Conservation (phyloP, 805 yeast genomes). For the Lipomyces kockii region DNA sequence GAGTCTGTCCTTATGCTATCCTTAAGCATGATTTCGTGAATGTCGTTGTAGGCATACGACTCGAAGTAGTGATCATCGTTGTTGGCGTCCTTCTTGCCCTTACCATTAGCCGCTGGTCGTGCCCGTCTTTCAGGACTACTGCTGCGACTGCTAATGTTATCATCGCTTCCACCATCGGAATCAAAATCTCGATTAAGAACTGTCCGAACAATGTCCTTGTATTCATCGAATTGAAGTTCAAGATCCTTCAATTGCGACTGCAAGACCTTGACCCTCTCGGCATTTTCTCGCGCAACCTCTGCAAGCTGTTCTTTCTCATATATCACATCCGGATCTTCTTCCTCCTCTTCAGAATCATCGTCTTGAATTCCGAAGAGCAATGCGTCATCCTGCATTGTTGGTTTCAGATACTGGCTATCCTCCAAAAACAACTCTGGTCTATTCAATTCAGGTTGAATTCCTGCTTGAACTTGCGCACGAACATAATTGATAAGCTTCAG, state of each 20-base stretch:
- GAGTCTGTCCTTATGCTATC: constrained; percentile 91
- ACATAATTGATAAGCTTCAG: constrained; percentile 41
- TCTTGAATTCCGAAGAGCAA: constrained; percentile 39
- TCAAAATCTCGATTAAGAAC: constrained; percentile 19
- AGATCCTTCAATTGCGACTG: constrained; percentile 24
- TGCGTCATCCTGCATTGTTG: constrained; percentile 40
- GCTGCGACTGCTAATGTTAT: constrained; percentile 1
- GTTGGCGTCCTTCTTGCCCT: constrained; percentile 8
- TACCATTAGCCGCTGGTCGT: background rate
- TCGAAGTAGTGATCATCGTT: constrained; percentile 76
- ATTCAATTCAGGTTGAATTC: constrained; percentile 26
- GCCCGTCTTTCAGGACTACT: background rate
- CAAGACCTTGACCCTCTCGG: constrained; percentile 17
- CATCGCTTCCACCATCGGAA: constrained; percentile 17
- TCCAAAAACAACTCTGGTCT: constrained; percentile 33
- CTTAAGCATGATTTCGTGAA: constrained; percentile 98
- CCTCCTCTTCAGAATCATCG: constrained; percentile 37
- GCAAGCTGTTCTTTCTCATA: constrained; percentile 40
- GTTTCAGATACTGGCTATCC: constrained; percentile 38
- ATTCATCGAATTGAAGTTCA: constrained; percentile 29
- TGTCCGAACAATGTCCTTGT: constrained; percentile 28
- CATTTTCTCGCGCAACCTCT: constrained; percentile 13
- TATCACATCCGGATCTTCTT: constrained; percentile 26
- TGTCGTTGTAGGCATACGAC: constrained; percentile 95
- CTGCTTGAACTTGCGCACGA: constrained; percentile 34